phyloP scores from a whole-genome alignment of 106 monocot species.

The Dioscorea zingiberensis region DNA sequence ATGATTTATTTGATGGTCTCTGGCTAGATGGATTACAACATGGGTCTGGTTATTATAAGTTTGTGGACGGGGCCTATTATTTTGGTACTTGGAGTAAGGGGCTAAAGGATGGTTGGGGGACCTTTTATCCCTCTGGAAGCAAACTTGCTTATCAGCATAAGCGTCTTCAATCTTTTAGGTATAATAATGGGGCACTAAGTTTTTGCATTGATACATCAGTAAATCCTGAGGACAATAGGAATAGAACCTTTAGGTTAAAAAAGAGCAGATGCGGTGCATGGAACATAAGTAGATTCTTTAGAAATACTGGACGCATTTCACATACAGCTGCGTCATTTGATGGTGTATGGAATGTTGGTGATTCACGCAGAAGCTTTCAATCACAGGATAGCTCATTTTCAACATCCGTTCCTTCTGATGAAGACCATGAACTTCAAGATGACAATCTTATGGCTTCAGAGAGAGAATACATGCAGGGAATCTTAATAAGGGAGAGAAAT shows the following conservation, averaged over 20 bases:
- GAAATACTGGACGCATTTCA: slow-evolving; percentile 49
- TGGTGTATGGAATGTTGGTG: slow-evolving; percentile 24
- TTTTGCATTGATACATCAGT: slow-evolving; percentile 11
- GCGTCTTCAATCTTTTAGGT: slow-evolving; percentile 16
- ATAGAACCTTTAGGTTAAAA: slow-evolving; percentile 10
- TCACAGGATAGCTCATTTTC: slow-evolving; percentile 21
- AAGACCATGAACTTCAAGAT: slow-evolving; percentile 16
- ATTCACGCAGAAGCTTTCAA: slow-evolving; percentile 26
- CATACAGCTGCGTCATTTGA: slow-evolving; percentile 44
- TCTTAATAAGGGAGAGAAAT: slow-evolving; percentile 57
- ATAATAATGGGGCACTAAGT: slow-evolving; percentile 13
- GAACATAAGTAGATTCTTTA: slow-evolving; percentile 28
- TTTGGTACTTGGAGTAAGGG: slow-evolving; percentile 90
- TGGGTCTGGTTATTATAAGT: slow-evolving; percentile 70
- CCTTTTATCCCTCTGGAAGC: slow-evolving; percentile 52
- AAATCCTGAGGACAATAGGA: slow-evolving; percentile 9
- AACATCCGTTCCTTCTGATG: slow-evolving; percentile 25
- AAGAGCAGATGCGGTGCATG: slow-evolving; percentile 13
- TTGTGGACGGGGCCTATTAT: slow-evolving; percentile 59
- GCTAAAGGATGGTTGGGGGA: slow-evolving; percentile 85
- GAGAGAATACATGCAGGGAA: slow-evolving; percentile 87
- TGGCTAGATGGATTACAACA: slow-evolving; percentile 85
- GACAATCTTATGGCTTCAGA: slow-evolving; percentile 38
- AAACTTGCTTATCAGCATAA: slow-evolving; percentile 30
- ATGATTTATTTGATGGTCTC: slow-evolving; percentile 65